Conservation (phyloP, 2,329 filamentous ascomycete species). For the Ilyonectria robusta region DNA sequence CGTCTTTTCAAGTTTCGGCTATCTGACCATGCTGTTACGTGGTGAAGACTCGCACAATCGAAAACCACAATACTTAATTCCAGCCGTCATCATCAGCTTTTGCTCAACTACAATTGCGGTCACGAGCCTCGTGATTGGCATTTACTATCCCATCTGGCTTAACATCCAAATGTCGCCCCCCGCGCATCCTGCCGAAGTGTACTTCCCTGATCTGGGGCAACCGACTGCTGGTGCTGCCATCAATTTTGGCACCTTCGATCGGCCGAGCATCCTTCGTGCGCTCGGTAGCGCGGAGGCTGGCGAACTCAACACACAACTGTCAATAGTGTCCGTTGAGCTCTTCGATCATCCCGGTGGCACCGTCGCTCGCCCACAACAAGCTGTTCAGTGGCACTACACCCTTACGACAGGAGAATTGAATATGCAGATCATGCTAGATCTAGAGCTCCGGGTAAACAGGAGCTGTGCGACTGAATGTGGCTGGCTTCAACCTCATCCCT, state of each 20-base stretch:
- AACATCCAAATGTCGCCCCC: neutral
- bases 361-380: neutral
- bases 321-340: no score
- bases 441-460: neutral
- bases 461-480: neutral
- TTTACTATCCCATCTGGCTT: neutral
- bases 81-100: neutral
- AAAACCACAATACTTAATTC: neutral
- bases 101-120: neutral
- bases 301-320: no score
- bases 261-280: neutral
- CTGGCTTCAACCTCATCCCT: neutral
- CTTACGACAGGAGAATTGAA: neutral
- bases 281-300: no score
- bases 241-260: neutral
- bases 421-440: neutral
- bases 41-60: neutral
- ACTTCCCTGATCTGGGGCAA: neutral
- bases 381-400: neutral
- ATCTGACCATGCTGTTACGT: neutral
- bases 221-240: neutral
- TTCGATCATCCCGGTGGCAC: no score
- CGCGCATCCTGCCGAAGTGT: neutral
- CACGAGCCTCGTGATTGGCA: neutral
- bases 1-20: neutral